Evolutionary conservation across 768 basidiomycete species (phyloP).

Genomic region (Psilocybe azurescens): DNA sequence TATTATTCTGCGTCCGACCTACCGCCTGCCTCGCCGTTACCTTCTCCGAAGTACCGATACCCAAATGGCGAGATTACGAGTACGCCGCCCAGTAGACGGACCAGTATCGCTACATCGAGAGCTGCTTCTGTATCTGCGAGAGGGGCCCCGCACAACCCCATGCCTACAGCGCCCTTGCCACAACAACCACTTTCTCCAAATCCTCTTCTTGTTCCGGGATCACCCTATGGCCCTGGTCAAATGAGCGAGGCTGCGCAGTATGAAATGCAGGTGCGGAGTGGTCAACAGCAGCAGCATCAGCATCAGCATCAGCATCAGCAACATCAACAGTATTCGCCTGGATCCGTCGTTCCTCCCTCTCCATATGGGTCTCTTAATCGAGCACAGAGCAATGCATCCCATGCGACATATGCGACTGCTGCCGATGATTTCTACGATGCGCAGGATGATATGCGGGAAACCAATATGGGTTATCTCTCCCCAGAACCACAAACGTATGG

Average conservation of each 20-base stretch:
- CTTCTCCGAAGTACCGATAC: conserved; percentile 53
- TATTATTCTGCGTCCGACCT: conserved; percentile 77
- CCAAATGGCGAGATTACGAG: conserved; percentile 51
- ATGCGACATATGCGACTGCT: conserved; percentile 50
- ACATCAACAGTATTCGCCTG: conserved; percentile 8
- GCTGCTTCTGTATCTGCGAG: conserved; percentile 23
- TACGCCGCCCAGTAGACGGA: conserved; percentile 45
- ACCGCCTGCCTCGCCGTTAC: conserved; percentile 64
- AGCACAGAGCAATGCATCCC: conserved; percentile 42
- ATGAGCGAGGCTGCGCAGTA: conserved; percentile 29
- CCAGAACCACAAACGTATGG: background rate
- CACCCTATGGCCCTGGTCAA: conserved; percentile 12
- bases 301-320: too few relatives aligned
- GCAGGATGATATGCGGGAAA: conserved; percentile 26
- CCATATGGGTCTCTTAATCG: conserved; percentile 27
- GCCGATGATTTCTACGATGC: conserved; percentile 46
- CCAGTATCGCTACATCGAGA: conserved; percentile 39
- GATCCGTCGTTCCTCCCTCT: background rate
- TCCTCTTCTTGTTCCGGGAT: conserved; percentile 8
- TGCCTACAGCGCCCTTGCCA: conserved; percentile 31
- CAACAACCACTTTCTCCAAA: conserved; percentile 26
- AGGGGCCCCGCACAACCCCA: conserved; percentile 25
- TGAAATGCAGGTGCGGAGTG: conserved; percentile 45
- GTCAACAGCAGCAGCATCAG: conserved; percentile 15
- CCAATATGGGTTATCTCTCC: conserved; percentile 5